phyloP scores from a whole-genome alignment of 768 basidiomycete genomes.

The Ramaria sp. region DNA sequence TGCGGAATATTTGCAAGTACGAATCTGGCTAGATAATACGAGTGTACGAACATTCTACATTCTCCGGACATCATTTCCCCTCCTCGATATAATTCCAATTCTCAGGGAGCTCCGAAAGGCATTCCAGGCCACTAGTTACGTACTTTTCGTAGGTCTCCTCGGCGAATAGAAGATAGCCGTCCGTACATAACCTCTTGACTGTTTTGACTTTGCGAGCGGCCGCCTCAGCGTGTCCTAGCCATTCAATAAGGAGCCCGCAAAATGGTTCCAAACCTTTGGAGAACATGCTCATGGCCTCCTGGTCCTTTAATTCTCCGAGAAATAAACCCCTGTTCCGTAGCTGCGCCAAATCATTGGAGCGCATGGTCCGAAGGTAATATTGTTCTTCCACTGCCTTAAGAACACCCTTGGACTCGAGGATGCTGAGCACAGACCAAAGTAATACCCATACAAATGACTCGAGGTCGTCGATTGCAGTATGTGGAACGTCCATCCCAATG shows the following conservation, averaged over 20 bases:
- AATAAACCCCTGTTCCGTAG: not conserved
- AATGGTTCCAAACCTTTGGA: not conserved
- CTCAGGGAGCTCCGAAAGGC: not conserved
- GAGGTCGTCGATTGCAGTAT: constrained; percentile 2
- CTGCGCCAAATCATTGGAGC: not conserved
- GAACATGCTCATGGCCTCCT: not conserved
- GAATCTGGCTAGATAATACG: too few species aligned
- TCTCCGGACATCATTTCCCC: too few species aligned
- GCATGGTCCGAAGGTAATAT: not conserved
- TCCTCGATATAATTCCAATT: not conserved
- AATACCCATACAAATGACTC: constrained; percentile 7
- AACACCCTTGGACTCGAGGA: not conserved
- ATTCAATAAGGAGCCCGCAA: not conserved
- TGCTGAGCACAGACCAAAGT: not conserved
- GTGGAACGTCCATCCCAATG: not conserved
- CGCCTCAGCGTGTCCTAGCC: not conserved
- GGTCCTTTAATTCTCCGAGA: not conserved
- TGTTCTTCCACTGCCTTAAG: not conserved
- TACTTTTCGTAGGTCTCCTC: not conserved
- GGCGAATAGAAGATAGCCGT: too few species aligned
- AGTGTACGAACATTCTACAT: too few species aligned
- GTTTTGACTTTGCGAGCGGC: not conserved
- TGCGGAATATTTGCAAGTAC: too few species aligned
- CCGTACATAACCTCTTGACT: not conserved
- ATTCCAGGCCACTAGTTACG: not conserved